A percentile compares a stretch with the other conserved stretches of the same genome.
These are phyloP conservation scores for Yarrowia galli DNA, from an alignment of 1,139 yeast species.

Conservation along the genomic window DNA sequence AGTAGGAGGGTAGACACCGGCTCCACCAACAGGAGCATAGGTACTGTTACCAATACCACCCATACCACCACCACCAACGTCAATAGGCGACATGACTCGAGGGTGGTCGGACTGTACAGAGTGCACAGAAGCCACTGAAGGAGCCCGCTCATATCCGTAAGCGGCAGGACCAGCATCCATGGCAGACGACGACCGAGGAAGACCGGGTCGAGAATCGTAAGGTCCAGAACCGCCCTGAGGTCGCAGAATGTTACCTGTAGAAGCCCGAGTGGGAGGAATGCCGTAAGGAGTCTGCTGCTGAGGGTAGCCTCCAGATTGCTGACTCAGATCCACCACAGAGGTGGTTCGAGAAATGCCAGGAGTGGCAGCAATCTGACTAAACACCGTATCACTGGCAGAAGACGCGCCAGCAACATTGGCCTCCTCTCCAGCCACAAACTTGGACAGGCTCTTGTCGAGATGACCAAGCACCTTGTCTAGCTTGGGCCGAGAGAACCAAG, in stretches of 20 bases:
- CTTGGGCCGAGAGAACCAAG: constrained; percentile 78
- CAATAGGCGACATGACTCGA: constrained; percentile 29
- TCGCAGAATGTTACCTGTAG: constrained; percentile 36
- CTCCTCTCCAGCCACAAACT: constrained; percentile 91
- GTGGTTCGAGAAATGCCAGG: constrained; percentile 42
- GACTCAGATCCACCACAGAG: constrained; percentile 32
- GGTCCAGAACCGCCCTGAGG: constrained; percentile 12
- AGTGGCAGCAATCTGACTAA: constrained; percentile 63
- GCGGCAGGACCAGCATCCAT: constrained; percentile 28
- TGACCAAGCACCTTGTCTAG: constrained; percentile 89
- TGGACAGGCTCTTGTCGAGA: constrained; percentile 76
- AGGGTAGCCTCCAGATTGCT: constrained; percentile 24
- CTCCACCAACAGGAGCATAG: constrained; percentile 14
- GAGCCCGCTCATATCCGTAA: constrained; percentile 27
- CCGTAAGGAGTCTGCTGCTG: constrained; percentile 29
- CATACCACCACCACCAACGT: not conserved
- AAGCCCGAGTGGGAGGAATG: constrained; percentile 31
- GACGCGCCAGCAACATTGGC: constrained; percentile 47
- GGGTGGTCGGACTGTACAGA: constrained; percentile 28
- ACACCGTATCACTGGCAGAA: constrained; percentile 62
- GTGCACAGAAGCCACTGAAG: constrained; percentile 26
- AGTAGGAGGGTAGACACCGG: constrained; percentile 8
- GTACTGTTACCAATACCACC: not conserved
- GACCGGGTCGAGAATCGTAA: constrained; percentile 12
- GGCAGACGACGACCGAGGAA: constrained; percentile 31